Conservation (phyloP, 179 eudicot species). For the Drosera spatulata region DNA sequence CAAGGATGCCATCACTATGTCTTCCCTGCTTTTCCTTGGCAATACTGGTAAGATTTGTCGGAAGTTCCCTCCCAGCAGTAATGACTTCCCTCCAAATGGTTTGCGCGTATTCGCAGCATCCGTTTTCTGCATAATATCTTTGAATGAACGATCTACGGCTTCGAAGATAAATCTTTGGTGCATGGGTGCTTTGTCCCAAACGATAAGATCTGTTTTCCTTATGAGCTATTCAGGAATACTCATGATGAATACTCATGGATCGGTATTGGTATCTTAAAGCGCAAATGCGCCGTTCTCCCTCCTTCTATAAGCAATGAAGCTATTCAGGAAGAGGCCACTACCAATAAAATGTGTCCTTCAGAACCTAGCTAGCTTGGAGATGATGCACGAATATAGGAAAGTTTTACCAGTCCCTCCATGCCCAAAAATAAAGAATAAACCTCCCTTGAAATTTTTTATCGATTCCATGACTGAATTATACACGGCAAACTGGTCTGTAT, state of each 20-base stretch:
- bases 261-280: constrained; percentile 6
- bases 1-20: no score
- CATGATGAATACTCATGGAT: constrained; percentile 6
- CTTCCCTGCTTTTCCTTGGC: no score
- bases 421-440: constrained; percentile 1
- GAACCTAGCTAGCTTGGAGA: no score
- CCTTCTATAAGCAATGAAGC: background rate
- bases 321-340: constrained; percentile 5
- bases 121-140: no score
- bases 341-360: background rate
- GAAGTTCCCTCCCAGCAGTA: no score
- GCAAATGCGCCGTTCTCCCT: constrained; percentile 5
- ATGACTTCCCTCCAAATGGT: no score
- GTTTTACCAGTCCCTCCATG: constrained; percentile 12
- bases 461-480: no score
- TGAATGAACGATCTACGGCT: background rate
- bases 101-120: no score
- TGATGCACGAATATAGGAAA: background rate
- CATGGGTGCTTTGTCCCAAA: constrained; percentile 18
- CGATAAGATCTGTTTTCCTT: background rate
- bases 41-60: no score
- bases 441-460: no score
- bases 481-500: no score
- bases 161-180: constrained; percentile 6
- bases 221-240: background rate